Conservation (phyloP, 495 filamentous ascomycete genomes). For the Xylaria longipes region DNA sequence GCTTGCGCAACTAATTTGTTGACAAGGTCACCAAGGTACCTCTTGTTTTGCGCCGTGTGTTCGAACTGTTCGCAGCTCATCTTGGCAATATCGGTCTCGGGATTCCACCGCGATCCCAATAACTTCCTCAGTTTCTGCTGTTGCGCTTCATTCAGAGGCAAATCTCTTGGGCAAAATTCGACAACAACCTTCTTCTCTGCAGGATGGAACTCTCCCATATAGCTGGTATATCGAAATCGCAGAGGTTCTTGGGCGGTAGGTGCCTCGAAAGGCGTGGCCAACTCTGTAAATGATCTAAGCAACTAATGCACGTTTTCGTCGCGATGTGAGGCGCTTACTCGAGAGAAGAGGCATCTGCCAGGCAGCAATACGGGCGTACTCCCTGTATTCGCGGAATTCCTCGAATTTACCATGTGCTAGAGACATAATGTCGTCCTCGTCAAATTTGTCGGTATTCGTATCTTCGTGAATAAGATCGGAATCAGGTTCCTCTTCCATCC, state of each 20-base stretch:
- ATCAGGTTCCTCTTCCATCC: slow-evolving; percentile 52
- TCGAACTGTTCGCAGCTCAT: slow-evolving; percentile 92
- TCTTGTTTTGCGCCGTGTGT: slow-evolving; percentile 93
- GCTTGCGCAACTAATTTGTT: slow-evolving; percentile 75
- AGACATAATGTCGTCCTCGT: slow-evolving; percentile 81
- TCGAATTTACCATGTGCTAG: slow-evolving; percentile 87
- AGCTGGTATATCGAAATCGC: slow-evolving; percentile 96
- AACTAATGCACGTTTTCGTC: slow-evolving; percentile 13
- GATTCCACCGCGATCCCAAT: slow-evolving; percentile 88
- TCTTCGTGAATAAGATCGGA: slow-evolving; percentile 49
- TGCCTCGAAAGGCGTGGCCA: slow-evolving; percentile 80
- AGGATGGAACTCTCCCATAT: slow-evolving; percentile 93
- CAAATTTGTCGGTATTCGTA: slow-evolving; percentile 46
- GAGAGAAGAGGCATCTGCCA: slow-evolving; percentile 96
- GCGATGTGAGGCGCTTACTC: slow-evolving; percentile 61
- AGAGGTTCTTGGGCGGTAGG: slow-evolving; percentile 70
- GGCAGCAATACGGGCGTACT: slow-evolving; percentile 84
- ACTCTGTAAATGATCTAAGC: slow-evolving; percentile 60
- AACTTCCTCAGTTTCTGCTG: slow-evolving; percentile 85
- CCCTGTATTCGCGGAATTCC: slow-evolving; percentile 84
- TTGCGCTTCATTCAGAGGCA: slow-evolving; percentile 69
- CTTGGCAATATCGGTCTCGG: slow-evolving; percentile 78
- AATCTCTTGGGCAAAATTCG: slow-evolving; percentile 77
- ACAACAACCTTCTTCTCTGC: slow-evolving; percentile 92
- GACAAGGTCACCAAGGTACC: slow-evolving; percentile 83